Conservation (phyloP, 1,284 basidiomycete genomes). For the Moesziomyces parantarcticus region DNA sequence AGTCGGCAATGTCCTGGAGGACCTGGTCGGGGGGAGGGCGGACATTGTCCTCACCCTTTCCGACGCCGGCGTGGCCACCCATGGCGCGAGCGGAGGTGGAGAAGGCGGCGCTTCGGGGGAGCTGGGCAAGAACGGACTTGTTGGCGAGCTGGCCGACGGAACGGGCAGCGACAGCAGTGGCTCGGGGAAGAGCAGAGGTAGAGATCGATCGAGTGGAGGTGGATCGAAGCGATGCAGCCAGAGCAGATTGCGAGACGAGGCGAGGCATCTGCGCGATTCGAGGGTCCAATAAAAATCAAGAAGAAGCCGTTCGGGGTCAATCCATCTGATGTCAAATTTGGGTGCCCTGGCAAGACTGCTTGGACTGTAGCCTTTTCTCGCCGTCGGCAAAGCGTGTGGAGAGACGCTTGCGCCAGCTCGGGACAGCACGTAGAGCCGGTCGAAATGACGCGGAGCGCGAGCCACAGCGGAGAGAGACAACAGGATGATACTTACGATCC, state of each 20-base stretch:
- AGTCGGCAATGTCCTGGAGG: constrained; percentile 64
- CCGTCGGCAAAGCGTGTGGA: too few relatives aligned
- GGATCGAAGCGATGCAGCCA: constrained; percentile 52
- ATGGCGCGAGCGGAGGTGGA: constrained; percentile 52
- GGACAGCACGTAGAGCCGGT: too few relatives aligned
- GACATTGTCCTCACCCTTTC: constrained; percentile 64
- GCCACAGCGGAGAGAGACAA: not conserved
- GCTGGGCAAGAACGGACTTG: constrained; percentile 23
- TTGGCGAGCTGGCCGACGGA: constrained; percentile 23
- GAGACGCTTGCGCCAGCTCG: too few relatives aligned
- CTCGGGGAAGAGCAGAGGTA: constrained; percentile 44
- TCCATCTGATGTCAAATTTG: too few relatives aligned
- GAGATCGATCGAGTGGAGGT: constrained; percentile 52
- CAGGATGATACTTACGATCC: constrained; percentile 32
- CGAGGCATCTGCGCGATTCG: constrained; percentile 45
- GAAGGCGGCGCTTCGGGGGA: constrained; percentile 44
- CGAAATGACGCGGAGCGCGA: too few relatives aligned
- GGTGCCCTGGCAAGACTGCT: too few relatives aligned
- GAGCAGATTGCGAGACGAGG: constrained; percentile 48
- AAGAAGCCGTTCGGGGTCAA: not conserved
- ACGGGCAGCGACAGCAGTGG: constrained; percentile 34
- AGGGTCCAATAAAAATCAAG: not conserved
- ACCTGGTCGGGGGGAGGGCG: constrained; percentile 64
- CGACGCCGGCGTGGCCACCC: constrained; percentile 53
- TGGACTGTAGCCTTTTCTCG: too few relatives aligned